These are phyloP conservation scores for Backusella macrospora DNA, from an alignment of 192 early-diverging fungal species.

Conservation along the genomic window DNA sequence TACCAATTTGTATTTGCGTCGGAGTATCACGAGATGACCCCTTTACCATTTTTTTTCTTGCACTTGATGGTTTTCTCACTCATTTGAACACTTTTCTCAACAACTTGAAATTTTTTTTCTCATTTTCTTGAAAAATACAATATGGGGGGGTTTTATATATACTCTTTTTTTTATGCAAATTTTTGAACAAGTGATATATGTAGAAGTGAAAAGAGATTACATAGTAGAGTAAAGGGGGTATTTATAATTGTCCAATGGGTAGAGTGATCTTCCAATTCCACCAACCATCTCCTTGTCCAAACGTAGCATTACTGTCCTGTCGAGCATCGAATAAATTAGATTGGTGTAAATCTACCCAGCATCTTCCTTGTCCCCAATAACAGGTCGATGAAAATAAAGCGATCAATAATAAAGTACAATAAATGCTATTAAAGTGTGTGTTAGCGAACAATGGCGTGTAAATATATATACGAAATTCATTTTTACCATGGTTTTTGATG, in stretches of 20 bases:
- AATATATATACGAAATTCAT: not conserved
- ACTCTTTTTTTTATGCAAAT: not conserved
- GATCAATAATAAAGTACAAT: slow-evolving; percentile 58
- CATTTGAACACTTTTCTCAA: too few relatives aligned
- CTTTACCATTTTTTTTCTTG: too few relatives aligned
- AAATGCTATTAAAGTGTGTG: slow-evolving; percentile 42
- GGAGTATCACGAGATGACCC: too few relatives aligned
- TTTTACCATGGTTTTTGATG: slow-evolving; percentile 64
- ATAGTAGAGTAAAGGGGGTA: not conserved
- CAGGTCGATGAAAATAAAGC: slow-evolving; percentile 61
- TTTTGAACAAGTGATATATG: not conserved
- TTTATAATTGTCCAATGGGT: slow-evolving; percentile 27
- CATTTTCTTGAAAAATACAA: too few relatives aligned
- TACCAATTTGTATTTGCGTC: too few relatives aligned
- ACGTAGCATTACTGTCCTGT: slow-evolving; percentile 31
- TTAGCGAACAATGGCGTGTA: not conserved
- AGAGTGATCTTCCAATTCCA: slow-evolving; percentile 43
- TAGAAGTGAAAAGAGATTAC: not conserved
- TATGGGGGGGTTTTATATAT: too few relatives aligned
- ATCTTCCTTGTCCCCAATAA: slow-evolving; percentile 64
- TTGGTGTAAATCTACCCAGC: slow-evolving; percentile 57
- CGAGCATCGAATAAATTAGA: slow-evolving; percentile 39
- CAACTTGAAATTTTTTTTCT: not conserved
- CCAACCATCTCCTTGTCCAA: slow-evolving; percentile 36
- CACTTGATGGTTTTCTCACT: too few relatives aligned